Base-by-base conservation (phyloP, 495 filamentous ascomycete species). In the Hypoxylon intermedium region DNA sequence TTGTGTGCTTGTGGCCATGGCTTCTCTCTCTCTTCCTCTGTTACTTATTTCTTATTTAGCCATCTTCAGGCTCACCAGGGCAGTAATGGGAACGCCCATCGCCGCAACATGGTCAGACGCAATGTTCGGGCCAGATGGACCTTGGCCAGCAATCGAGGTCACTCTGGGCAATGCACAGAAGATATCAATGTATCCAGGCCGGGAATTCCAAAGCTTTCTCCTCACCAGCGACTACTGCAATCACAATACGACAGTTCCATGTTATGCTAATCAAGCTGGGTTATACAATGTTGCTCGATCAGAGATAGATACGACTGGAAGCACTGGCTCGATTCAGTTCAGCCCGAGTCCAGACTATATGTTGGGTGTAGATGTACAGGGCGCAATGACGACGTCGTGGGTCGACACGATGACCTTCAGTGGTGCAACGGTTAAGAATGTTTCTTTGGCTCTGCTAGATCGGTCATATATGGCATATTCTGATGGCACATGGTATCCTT, bases 71-170 rank as follows among this genome's bases (percentile, higher is more conserved):
- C 46, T 28, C 5, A 45, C 65, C 26, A 21, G 18, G 4, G 70
- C 60, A 53, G 53, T 36, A 30, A 42, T 45, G 2, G 34, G 24
- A 15, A n/a, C n/a, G n/a, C 70, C 70, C 15, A 42, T 71, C 16
- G 53, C 57, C 5, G 59, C 60, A 9, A 62, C 36, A 59, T 70
- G 61, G 67, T 70, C 71, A n/a, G 59, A 57, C 19, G 51, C 41
- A 23, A 55, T 54, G 7, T 74, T 55, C 61, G 74, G 73, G 19
- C 72, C 73, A 18, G 73, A 75, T 23, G 73, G 73, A 6, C 73
- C 73, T 18, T 75, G 73, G 73, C 70, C 64, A 28, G 72, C 72
- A 2, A 49, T 75, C 15, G 63, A 72, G 34, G 62, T 76, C 19
- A 67, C 48, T 5, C 6, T 75, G 7, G 69, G 74, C n/a, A 38